Evolutionary conservation across 1,284 basidiomycete genomes (phyloP).

Genomic region (Pterulicium gracile): DNA sequence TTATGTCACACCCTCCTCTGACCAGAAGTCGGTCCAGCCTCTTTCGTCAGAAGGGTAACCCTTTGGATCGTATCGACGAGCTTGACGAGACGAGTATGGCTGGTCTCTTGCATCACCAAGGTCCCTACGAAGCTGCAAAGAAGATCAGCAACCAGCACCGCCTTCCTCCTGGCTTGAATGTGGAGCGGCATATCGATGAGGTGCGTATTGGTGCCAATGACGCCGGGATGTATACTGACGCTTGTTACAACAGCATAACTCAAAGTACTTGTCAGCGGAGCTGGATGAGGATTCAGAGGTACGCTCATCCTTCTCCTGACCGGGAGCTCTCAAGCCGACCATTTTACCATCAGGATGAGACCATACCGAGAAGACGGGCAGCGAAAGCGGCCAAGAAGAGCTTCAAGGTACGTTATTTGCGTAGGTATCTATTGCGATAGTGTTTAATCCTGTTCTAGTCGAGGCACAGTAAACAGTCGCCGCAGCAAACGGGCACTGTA

Average conservation of each 20-base stretch:
- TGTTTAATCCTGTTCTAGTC: neutral
- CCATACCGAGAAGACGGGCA: neutral
- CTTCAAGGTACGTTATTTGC: neutral
- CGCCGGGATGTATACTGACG: too few relatives aligned
- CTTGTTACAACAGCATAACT: neutral
- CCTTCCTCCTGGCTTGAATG: neutral
- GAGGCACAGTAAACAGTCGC: neutral
- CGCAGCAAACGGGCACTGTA: neutral
- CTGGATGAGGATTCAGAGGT: conserved; percentile 1
- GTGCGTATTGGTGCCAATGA: too few relatives aligned
- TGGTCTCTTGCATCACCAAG: conserved; percentile 52
- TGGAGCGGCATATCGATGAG: neutral
- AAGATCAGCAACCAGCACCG: conserved; percentile 6
- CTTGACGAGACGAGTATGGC: conserved; percentile 62
- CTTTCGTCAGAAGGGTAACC: conserved; percentile 18
- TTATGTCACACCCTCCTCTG: conserved; percentile 9
- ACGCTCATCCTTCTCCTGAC: neutral
- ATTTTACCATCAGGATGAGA: neutral
- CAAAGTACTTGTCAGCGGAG: neutral
- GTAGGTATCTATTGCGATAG: neutral
- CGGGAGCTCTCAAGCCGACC: neutral
- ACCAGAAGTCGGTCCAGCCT: conserved; percentile 9
- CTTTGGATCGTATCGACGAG: conserved; percentile 64
- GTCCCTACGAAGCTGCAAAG: conserved; percentile 53
- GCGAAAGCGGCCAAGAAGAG: neutral